Evolutionary conservation across 2,329 filamentous ascomycete species (phyloP), one percentile per base, ranked within the genome.

Genomic region (Neopestalotiopsis sp.): DNA sequence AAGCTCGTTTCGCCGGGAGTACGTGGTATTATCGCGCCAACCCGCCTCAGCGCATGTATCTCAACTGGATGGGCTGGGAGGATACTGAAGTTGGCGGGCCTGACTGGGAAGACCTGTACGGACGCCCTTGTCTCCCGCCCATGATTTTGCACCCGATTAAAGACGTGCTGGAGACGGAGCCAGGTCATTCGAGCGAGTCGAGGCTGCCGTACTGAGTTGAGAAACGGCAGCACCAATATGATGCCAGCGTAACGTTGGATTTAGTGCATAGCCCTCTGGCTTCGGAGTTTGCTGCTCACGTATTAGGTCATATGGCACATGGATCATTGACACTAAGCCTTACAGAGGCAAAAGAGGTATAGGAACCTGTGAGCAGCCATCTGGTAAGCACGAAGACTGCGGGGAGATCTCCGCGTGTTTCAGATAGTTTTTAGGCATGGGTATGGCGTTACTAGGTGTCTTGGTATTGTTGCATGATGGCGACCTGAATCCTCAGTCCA

Each of bases 11-110:
- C 72, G 80, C 85, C 69, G 88, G 88, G n/a, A 82, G 78, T 52
- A 90, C 88, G 1, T 90, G 88, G 88, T 90, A 90, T 77, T 90
- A 85, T 77, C 84, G 87, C 42, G 86, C 88, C 2, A 82, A 83
- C 63, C 85, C 87, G 7, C 88, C 89, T 1, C 86, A 86, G 74
- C 82, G 87, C 57, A 75, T 91, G 56, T 90, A 87, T 78, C 88
- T 89, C 80, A 90, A 90, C 78, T 89, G 88, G 84, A 84, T 90
- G 81, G 89, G 89, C 24, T 89, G 86, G 78, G 81, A 84, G 69
- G 88, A 90, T 73, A 85, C 82, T 13, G 83, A 78, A 13, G 79
- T 88, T 28, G 89, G 88, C 20, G 89, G 88, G 2, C 71, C 78
- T 52, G 79, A 84, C 61, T 90, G 88, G 88, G 89, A 91, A 75